phyloP scores from a whole-genome alignment of 306 rosid species.

The Styphnolobium japonicum region DNA sequence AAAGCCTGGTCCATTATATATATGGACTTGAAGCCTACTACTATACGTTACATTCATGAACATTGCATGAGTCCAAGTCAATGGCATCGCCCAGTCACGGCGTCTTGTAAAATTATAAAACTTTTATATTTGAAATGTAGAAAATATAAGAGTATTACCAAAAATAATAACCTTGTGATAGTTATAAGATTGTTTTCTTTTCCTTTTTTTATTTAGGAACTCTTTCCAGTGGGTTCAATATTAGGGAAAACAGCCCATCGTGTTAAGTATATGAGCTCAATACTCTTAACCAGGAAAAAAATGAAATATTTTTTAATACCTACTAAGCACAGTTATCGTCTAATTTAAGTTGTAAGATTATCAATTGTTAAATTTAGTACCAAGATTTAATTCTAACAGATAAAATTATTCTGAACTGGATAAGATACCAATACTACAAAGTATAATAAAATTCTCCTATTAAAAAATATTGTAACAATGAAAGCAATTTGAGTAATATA shows the following conservation, averaged over 20 bases:
- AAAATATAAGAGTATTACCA: not conserved
- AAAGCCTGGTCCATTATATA: not conserved
- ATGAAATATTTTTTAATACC: not conserved
- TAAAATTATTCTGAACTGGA: not conserved
- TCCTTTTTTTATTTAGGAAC: too few species aligned
- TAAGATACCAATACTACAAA: too few species aligned
- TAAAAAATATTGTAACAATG: too few species aligned
- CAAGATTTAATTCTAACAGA: not conserved
- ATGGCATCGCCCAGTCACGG: not conserved
- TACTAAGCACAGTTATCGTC: not conserved
- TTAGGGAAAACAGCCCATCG: not conserved
- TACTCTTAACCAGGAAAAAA: too few species aligned
- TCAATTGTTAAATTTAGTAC: not conserved
- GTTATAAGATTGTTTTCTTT: not conserved
- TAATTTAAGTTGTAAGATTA: not conserved
- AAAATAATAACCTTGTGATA: not conserved
- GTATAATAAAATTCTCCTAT: too few species aligned
- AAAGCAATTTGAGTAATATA: too few species aligned
- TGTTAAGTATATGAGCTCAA: not conserved
- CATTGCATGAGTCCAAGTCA: not conserved
- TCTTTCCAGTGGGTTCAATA: not conserved
- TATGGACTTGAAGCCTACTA: not conserved
- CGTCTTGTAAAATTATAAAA: not conserved
- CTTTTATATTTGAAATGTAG: not conserved
- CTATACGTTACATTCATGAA: not conserved